These are phyloP conservation scores for Cyclocybe aegerita DNA, from an alignment of 768 basidiomycete species.

Conservation along the genomic window DNA sequence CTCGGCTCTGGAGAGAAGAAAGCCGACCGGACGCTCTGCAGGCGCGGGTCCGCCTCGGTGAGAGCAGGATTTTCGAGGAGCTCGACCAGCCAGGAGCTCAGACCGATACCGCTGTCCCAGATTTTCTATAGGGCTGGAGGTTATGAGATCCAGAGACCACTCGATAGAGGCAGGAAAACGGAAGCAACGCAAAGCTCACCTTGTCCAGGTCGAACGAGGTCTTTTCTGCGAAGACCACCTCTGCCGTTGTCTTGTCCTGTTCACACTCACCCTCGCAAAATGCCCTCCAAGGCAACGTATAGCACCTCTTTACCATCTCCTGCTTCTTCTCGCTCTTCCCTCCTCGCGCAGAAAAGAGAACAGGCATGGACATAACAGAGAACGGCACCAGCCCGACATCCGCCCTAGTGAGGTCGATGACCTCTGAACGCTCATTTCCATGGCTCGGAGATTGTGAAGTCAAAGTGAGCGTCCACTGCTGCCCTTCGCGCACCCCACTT, in stretches of 20 bases:
- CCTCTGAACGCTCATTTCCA: constrained; percentile 19
- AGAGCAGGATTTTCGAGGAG: constrained; percentile 21
- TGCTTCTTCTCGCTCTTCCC: constrained; percentile 49
- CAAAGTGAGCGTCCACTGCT: constrained; percentile 68
- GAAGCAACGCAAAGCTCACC: constrained; percentile 40
- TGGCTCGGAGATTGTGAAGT: constrained; percentile 28
- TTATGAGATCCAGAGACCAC: constrained; percentile 15
- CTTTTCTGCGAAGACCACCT: constrained; percentile 66
- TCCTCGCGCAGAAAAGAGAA: constrained; percentile 36
- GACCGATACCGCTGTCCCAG: constrained; percentile 91
- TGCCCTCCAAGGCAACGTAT: constrained; percentile 21
- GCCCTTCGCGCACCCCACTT: constrained; percentile 44
- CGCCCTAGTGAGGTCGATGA: constrained; percentile 42
- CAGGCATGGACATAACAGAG: constrained; percentile 69
- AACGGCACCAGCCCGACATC: constrained; percentile 48
- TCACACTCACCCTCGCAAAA: constrained; percentile 14
- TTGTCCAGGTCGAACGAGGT: constrained; percentile 94
- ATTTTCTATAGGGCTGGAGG: constrained; percentile 69
- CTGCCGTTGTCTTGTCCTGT: constrained; percentile 9
- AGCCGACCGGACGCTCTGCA: constrained; percentile 16
- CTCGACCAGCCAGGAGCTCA: constrained; percentile 73
- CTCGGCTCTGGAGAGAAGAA: constrained; percentile 40
- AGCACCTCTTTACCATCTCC: constrained; percentile 61
- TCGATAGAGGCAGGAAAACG: not conserved
- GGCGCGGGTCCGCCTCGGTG: not conserved